phyloP scores from a whole-genome alignment of 2,329 filamentous ascomycete species.

The Aspergillus eucalypticola region DNA sequence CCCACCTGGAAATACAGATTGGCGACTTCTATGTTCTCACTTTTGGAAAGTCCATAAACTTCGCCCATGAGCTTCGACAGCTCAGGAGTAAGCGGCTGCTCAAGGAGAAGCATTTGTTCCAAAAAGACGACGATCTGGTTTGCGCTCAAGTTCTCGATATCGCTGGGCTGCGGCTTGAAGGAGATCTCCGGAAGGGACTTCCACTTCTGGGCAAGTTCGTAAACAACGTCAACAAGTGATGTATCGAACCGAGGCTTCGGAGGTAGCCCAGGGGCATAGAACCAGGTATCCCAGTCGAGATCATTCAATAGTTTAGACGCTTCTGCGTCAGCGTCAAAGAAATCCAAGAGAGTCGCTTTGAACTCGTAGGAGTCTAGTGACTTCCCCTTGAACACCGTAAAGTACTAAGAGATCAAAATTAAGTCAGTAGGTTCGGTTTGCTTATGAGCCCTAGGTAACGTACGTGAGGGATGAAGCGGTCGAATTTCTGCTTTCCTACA shows the following conservation, averaged over 20 bases:
- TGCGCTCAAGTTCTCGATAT: constrained; percentile 73
- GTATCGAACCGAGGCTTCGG: constrained; percentile 92
- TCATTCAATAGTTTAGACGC: constrained; percentile 62
- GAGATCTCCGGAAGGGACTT: constrained; percentile 51
- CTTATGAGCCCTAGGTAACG: constrained; percentile 8
- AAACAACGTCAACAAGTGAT: constrained; percentile 80
- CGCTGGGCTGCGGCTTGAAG: constrained; percentile 64
- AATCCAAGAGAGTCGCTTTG: constrained; percentile 80
- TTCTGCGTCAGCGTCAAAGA: constrained; percentile 71
- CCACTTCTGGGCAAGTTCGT: constrained; percentile 81
- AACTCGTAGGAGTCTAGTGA: constrained; percentile 94
- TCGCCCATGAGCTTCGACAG: constrained; percentile 72
- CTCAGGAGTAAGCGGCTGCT: constrained; percentile 62
- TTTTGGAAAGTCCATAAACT: constrained; percentile 71
- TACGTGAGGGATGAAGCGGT: constrained; percentile 86
- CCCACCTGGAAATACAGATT: constrained; percentile 78
- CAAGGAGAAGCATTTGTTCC: constrained; percentile 71
- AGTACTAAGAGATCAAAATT: constrained; percentile 58
- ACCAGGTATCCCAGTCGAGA: constrained; percentile 87
- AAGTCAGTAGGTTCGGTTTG: not conserved
- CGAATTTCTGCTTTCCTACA: constrained; percentile 81
- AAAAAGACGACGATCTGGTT: constrained; percentile 94
- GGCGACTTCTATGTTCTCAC: constrained; percentile 83
- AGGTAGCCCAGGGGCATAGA: constrained; percentile 85
- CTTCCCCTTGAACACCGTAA: constrained; percentile 78